phyloP scores from a whole-genome alignment of 225 moss, liverwort and hornwort genomes.

The Antitrichia curtipendula region DNA sequence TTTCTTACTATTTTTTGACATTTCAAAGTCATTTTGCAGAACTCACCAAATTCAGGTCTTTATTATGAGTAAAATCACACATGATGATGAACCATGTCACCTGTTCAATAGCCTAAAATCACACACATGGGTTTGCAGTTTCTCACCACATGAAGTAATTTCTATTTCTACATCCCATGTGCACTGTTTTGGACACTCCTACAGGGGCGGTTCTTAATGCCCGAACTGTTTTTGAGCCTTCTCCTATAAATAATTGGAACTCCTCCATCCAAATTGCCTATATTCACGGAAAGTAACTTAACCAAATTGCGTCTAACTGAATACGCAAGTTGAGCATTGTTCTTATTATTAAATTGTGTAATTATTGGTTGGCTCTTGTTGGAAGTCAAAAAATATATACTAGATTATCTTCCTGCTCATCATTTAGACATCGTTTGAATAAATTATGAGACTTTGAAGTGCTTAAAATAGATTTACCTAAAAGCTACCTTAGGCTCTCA shows the following conservation, averaged over 20 bases:
- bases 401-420: rapidly evolving
- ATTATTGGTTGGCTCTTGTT: not conserved
- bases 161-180: no score
- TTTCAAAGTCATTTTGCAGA: no score
- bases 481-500: rapidly evolving
- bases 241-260: rapidly evolving
- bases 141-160: no score
- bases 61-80: no score
- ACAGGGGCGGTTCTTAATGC: no score
- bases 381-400: not conserved
- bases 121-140: no score
- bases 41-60: no score
- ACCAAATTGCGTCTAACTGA: not conserved
- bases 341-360: not conserved
- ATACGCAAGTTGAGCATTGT: not conserved
- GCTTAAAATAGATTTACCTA: rapidly evolving
- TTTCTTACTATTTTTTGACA: no score
- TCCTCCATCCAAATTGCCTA: not conserved
- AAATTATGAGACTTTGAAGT: not conserved
- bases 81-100: no score
- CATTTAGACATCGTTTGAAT: rapidly evolving
- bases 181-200: no score
- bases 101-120: no score
- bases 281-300: not conserved
- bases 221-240: no score